Evolutionary conservation across 495 filamentous ascomycete species (phyloP).

Genomic region (Talaromyces trachyspermus): DNA sequence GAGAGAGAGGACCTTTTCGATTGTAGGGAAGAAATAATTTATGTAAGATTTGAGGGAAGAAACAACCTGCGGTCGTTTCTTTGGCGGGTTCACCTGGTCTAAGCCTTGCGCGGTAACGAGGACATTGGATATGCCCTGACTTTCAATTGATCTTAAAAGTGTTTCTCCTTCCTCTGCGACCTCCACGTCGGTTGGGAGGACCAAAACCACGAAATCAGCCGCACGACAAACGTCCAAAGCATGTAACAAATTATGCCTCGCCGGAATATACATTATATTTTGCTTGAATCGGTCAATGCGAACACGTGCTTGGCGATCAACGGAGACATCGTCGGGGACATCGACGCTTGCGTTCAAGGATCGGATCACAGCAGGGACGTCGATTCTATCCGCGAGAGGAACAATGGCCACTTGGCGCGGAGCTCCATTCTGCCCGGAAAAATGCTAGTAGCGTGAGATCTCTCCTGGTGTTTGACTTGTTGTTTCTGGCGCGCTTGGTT

Average conservation of each 20-base stretch:
- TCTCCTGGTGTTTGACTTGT: conserved; percentile 70
- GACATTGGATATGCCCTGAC: conserved; percentile 86
- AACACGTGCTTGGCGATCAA: conserved; percentile 51
- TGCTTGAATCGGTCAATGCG: conserved; percentile 87
- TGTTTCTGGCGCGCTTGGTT: conserved; percentile 89
- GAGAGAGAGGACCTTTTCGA: conserved; percentile 79
- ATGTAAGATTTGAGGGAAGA: conserved; percentile 83
- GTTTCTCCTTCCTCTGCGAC: conserved; percentile 76
- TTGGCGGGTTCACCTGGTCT: conserved; percentile 67
- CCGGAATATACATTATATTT: conserved; percentile 73
- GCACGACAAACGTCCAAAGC: conserved; percentile 79
- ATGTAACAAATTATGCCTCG: conserved; percentile 61
- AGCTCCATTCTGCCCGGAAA: conserved; percentile 81
- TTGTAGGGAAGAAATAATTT: conserved; percentile 82
- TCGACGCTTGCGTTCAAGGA: conserved; percentile 73
- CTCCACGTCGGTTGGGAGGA: conserved; percentile 73
- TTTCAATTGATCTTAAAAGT: conserved; percentile 76
- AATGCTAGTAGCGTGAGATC: conserved; percentile 63
- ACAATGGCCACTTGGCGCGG: conserved; percentile 89
- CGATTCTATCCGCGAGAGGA: conserved; percentile 66
- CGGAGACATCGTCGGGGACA: conserved; percentile 56
- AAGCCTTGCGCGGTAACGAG: conserved; percentile 73
- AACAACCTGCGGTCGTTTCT: conserved; percentile 66
- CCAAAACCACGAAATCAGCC: conserved; percentile 82
- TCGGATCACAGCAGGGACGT: conserved; percentile 57